A percentile compares a stretch with the other conserved stretches of the same genome.
Evolutionary conservation across 306 rosid species (phyloP).

Genomic region (Astragalus glycyphyllos): DNA sequence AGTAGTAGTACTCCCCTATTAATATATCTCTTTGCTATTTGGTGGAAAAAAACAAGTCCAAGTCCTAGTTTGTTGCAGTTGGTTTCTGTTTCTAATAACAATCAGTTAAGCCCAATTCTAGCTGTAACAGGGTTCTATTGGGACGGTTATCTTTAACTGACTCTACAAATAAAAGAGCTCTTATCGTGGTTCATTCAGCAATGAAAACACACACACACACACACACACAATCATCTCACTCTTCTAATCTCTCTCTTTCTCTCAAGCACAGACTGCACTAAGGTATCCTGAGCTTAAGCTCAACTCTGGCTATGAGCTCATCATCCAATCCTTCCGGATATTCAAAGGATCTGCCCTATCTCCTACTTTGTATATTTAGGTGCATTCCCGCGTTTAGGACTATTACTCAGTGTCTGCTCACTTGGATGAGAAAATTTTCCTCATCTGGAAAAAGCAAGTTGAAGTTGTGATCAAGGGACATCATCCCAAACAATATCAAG

Average conservation of each 20-base stretch:
- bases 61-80: background rate
- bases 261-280: background rate
- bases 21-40: too few relatives aligned
- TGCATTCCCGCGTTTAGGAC: background rate
- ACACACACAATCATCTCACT: background rate
- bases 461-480: constrained; percentile 17
- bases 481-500: background rate
- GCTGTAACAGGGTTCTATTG: background rate
- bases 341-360: background rate
- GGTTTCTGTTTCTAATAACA: background rate
- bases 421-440: background rate
- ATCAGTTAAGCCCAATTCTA: constrained; percentile 4
- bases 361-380: background rate
- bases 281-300: background rate
- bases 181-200: background rate
- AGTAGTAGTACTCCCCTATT: too few relatives aligned
- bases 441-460: background rate
- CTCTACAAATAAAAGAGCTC: background rate
- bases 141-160: background rate
- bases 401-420: background rate
- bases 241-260: constrained; percentile 12
- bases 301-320: background rate
- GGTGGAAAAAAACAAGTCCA: too few relatives aligned
- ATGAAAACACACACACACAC: background rate
- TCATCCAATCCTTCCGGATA: background rate